Base-by-base conservation (phyloP, 2,329 filamentous ascomycete genomes). In the Paracoccidioides lutzii region DNA sequence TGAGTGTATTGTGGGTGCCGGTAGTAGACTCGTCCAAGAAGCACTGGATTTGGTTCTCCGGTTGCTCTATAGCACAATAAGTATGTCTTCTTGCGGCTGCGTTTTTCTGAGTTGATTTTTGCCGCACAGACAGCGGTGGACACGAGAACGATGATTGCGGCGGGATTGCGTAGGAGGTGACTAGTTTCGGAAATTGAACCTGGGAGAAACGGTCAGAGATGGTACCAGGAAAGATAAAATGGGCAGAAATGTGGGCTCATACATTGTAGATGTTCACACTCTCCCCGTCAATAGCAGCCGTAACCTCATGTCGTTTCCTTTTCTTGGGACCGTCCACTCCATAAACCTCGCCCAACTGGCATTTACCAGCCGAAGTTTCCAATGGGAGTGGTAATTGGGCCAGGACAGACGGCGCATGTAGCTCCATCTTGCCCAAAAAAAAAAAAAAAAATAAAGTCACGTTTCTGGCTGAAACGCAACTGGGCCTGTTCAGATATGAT, bases 221-320 rank as follows among this genome's bases (percentile, higher is more conserved):
- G 22, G 22, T 22, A 22, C 12, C 41, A 32, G 15, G 28, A 35
- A 54, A 49, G 8, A 0, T 28, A 14, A 30, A 43, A 14, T 12
- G 40, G 12, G 38, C 6, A 14, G 15, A 44, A n/a, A 46, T 8
- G 45, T 9, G 12, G 12, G 37, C 32, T 35, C 68, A 50, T 72
- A 83, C 81, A 68, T 81, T 81, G 69, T 83, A 83, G 40, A 84
- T 77, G 59, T 78, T 82, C 52, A 84, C 70, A 35, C 78, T 77
- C 64, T 84, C 80, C 42, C 81, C 80, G 64, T 84, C 80, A 12
- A 83, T 71, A 1, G 75, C 79, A 22, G 81, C 75, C 37, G 74
- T 79, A 53, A 84, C 73, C 64, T 84, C 81, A 62, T 81, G 78
- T 65, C 81, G 73, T 70, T 83, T 83, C 65, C 79, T 76, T 69